phyloP scores from a whole-genome alignment of 192 early-diverging fungal species.

The Phlyctochytrium bullatum region DNA sequence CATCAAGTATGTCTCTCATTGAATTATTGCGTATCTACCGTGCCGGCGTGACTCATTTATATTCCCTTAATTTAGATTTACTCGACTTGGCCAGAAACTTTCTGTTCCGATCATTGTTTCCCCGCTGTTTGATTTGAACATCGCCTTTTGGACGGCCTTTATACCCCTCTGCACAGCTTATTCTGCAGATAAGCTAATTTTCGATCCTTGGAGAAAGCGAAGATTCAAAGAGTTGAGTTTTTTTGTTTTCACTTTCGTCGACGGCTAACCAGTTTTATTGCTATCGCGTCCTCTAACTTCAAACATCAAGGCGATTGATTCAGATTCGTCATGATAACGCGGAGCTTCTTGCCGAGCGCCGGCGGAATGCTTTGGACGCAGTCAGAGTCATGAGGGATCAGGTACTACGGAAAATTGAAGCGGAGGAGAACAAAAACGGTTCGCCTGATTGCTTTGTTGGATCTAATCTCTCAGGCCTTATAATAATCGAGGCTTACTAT shows the following conservation, averaged over 20 bases:
- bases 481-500: conserved; percentile 85
- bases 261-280: too few relatives aligned
- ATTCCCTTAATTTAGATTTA: conserved; percentile 28
- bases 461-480: conserved; percentile 45
- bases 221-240: conserved; percentile 16
- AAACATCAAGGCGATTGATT: conserved; percentile 24
- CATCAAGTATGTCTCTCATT: conserved; percentile 29
- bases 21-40: too few relatives aligned
- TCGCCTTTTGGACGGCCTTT: conserved; percentile 35
- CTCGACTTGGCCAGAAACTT: conserved; percentile 50
- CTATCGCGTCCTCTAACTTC: conserved; percentile 18
- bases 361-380: conserved; percentile 78
- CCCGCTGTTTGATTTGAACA: conserved; percentile 37
- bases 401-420: conserved; percentile 63
- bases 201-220: conserved; percentile 34
- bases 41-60: conserved; percentile 9
- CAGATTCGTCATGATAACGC: conserved; percentile 46
- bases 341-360: conserved; percentile 49
- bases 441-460: conserved; percentile 12
- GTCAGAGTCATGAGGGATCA: conserved; percentile 66
- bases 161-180: conserved; percentile 34
- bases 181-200: conserved; percentile 33
- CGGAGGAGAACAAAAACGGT: conserved; percentile 64
- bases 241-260: too few relatives aligned
- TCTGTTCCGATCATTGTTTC: conserved; percentile 47